These are phyloP conservation scores for Ostreobium quekettii DNA, from an alignment of 139 green algal genomes.

Conservation along the genomic window DNA sequence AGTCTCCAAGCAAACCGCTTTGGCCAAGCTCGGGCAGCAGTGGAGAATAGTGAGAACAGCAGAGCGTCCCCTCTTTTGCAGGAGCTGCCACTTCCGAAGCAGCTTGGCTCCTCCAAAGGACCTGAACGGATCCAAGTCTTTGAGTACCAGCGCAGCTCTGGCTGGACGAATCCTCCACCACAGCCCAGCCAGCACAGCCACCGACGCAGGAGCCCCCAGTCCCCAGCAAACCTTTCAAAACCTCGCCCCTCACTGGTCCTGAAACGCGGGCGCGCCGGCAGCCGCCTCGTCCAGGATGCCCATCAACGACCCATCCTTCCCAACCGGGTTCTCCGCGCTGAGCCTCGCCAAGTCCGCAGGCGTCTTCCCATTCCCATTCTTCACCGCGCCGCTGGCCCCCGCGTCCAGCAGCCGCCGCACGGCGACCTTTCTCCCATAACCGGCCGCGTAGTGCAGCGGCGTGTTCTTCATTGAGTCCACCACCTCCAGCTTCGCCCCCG, in stretches of 20 bases:
- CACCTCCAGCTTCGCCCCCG: conserved; percentile 34
- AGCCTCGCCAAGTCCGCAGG: conserved; percentile 53
- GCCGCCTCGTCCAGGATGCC: background rate
- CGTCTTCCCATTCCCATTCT: conserved; percentile 65
- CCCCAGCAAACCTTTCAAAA: too few species aligned
- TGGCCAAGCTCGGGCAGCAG: too few species aligned
- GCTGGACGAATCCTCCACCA: too few species aligned
- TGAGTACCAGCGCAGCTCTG: too few species aligned
- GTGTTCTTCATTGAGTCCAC: conserved; percentile 60
- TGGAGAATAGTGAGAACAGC: too few species aligned
- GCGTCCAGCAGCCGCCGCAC: conserved; percentile 50
- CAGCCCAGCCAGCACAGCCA: too few species aligned
- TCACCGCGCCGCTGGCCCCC: conserved; percentile 39
- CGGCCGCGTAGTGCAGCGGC: conserved; percentile 61
- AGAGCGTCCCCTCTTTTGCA: too few species aligned
- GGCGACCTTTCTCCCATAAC: conserved; percentile 50
- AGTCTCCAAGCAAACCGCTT: too few species aligned
- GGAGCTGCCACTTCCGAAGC: too few species aligned
- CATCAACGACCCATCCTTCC: background rate
- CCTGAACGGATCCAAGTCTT: too few species aligned
- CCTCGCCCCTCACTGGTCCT: background rate
- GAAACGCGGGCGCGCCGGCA: background rate
- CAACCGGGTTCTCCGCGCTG: background rate
- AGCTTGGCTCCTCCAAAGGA: too few species aligned
- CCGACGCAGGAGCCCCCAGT: too few species aligned